Evolutionary conservation across 78 protist genomes (phyloP).

Genomic region (Dictyostelium intermedium): DNA sequence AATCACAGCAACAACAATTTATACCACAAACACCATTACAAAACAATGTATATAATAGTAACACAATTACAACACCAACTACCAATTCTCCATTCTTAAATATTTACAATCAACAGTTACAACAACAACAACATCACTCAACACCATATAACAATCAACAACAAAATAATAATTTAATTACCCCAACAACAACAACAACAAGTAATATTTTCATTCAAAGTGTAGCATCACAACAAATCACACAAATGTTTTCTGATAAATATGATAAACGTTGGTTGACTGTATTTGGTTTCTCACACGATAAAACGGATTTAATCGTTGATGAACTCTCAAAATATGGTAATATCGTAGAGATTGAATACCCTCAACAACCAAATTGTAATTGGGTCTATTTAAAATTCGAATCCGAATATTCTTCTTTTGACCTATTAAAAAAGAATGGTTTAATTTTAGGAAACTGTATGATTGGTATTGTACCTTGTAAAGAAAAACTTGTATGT

Average conservation of each 20-base stretch:
- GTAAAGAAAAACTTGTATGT: slow-evolving; percentile 36
- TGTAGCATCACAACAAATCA: not conserved
- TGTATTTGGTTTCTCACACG: slow-evolving; percentile 57
- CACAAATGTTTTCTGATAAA: slow-evolving; percentile 17
- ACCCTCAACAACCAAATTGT: slow-evolving; percentile 12
- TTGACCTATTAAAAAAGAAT: slow-evolving; percentile 21
- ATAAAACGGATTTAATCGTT: slow-evolving; percentile 11
- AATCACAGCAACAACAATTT: not conserved
- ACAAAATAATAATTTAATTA: not conserved
- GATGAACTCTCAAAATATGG: slow-evolving; percentile 46
- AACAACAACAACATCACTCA: not conserved
- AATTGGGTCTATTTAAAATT: slow-evolving; percentile 50
- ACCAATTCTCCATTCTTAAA: not conserved
- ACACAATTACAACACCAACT: not conserved
- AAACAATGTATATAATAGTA: not conserved
- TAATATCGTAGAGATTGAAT: slow-evolving; percentile 14
- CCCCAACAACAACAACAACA: not conserved
- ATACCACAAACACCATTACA: not conserved
- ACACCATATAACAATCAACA: slow-evolving; percentile 2
- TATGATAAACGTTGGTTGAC: slow-evolving; percentile 67
- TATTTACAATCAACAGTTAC: not conserved
- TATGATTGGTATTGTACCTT: slow-evolving; percentile 68
- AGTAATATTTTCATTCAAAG: not conserved
- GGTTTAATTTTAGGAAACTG: slow-evolving; percentile 32
- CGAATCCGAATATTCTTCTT: slow-evolving; percentile 32